Evolutionary conservation across 169 alveolate species (phyloP).

Genomic region (Plasmodium gallinaceum): DNA sequence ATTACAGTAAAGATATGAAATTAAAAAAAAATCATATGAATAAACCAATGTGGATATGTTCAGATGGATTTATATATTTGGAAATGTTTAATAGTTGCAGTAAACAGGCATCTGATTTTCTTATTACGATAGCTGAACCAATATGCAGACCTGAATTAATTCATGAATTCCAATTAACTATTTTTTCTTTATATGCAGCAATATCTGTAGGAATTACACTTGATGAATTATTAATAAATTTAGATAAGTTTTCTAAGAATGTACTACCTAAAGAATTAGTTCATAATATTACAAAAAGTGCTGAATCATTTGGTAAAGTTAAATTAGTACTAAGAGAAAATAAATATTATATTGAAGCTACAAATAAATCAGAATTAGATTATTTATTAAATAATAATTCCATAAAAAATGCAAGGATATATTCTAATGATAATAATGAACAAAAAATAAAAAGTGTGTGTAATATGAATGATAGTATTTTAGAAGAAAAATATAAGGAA

Average conservation of each 20-base stretch:
- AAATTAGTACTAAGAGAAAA: constrained; percentile 94
- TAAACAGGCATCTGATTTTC: constrained; percentile 95
- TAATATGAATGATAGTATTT: constrained; percentile 29
- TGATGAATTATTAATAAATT: constrained; percentile 92
- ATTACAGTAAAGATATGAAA: constrained; percentile 84
- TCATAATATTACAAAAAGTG: constrained; percentile 88
- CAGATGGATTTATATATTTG: constrained; percentile 90
- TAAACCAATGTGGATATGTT: constrained; percentile 93
- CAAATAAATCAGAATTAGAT: constrained; percentile 88
- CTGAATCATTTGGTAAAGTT: constrained; percentile 94
- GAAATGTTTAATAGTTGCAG: constrained; percentile 88
- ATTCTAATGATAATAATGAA: constrained; percentile 77
- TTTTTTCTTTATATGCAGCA: constrained; percentile 97
- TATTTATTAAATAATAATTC: constrained; percentile 88
- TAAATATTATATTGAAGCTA: constrained; percentile 94
- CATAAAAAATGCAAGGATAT: constrained; percentile 88
- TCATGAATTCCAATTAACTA: constrained; percentile 95
- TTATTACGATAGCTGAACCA: constrained; percentile 99
- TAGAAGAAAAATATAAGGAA: not conserved
- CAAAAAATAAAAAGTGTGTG: constrained; percentile 75
- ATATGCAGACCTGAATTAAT: constrained; percentile 95
- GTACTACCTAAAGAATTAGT: constrained; percentile 89
- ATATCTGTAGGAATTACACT: constrained; percentile 95
- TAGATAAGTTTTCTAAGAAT: constrained; percentile 94
- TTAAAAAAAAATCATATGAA: constrained; percentile 87